Conservation (phyloP, 23 red algal genomes). For the Agarophyton chilense region DNA sequence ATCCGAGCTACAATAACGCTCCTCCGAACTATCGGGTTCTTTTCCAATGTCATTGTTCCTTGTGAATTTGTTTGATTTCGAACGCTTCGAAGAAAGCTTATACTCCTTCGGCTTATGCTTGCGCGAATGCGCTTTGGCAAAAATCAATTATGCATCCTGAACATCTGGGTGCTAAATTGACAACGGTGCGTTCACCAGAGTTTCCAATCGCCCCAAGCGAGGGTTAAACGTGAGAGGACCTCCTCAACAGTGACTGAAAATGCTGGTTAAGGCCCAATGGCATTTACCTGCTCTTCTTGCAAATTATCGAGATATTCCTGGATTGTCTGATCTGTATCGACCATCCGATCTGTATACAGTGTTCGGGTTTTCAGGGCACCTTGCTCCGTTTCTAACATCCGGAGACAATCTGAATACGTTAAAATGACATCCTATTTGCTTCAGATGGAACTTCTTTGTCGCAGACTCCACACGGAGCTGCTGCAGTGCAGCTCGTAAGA, state of each 20-base stretch:
- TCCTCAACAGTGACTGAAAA: no score
- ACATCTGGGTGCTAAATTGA: not conserved
- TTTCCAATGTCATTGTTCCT: not conserved
- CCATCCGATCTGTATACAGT: not conserved
- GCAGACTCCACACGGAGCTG: no score
- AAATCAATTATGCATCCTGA: not conserved
- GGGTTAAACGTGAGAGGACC: no score
- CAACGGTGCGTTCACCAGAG: not conserved
- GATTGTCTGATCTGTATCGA: not conserved
- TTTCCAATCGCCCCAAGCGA: no score
- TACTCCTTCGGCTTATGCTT: not conserved
- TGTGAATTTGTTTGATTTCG: not conserved
- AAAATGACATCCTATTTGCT: no score
- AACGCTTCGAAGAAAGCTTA: not conserved
- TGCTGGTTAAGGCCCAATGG: not conserved
- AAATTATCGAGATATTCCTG: not conserved
- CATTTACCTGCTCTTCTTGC: constrained; percentile 4
- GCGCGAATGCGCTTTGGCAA: not conserved
- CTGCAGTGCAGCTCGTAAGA: no score
- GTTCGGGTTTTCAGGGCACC: not conserved
- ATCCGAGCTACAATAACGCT: no score
- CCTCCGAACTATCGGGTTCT: no score
- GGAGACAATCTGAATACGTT: no score
- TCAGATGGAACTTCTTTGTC: no score
- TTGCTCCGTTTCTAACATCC: not conserved